Evolutionary conservation across 139 green algal genomes (phyloP), one percentile per base, ranked within the genome.

Genomic region (Mesotaenium endlicherianum): DNA sequence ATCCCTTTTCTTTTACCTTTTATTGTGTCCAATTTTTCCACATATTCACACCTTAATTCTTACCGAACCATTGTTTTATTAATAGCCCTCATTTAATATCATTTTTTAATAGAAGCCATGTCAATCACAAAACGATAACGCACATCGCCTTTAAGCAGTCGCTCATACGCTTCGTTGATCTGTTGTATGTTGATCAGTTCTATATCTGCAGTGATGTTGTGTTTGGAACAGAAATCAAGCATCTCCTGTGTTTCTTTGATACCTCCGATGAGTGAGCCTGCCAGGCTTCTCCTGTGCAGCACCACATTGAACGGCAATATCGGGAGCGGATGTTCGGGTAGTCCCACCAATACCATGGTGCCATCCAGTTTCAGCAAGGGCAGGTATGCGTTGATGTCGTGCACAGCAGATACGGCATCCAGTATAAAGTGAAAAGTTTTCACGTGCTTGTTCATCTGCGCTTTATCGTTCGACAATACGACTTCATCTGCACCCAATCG

Each of bases 341-440:
- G 81, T n/a, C 90, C 89, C 8, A 93, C 82, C 1, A 90, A 20
- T 0, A 93, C 55, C 11, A 92, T 50, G 77, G 89, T 92, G 40
- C 92, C 92, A 44, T 90, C 77, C 36, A 87, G 42, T 57, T 87
- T 80, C 26, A 93, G 83, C 80, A 93, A 81, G 6, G 43, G 41
- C 6, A 90, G 45, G 85, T 90, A 92, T 14, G 70, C 31, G 0
- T 2, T 59, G 30, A 96, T 77, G 39, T 93, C 89, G 74, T 97
- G 93, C 58, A 88, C 17, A 36, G 89, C 91, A 20, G 82, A 89
- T 8, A 97, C 93, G 1, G 93, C 95, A 88, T 97, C 90, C 30
- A 97, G 91, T 81, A 97, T 96, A 86, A 90, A 93, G 78, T 97
- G 82, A 55, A 97, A 78, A 0, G 64, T 90, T 43, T 85, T 2